These are phyloP conservation scores for Ogataea paradorogensis DNA, from an alignment of 805 yeast species.

Conservation along the genomic window DNA sequence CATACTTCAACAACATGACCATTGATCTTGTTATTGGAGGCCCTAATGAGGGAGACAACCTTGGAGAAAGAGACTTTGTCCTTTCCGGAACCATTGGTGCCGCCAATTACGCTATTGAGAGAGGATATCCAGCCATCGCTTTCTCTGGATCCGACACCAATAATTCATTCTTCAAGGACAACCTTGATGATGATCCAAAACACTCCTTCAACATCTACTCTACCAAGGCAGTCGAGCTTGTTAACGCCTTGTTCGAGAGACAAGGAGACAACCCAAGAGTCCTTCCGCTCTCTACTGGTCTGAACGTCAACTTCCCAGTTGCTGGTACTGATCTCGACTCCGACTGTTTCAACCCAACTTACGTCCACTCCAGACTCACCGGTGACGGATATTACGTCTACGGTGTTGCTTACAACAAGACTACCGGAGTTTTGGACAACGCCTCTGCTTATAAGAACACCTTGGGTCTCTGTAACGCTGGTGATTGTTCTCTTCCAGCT, in stretches of 20 bases:
- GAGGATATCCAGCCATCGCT: constrained; percentile 51
- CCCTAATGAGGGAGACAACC: constrained; percentile 52
- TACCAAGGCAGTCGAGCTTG: constrained; percentile 38
- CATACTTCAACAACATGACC: constrained; percentile 40
- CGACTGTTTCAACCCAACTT: constrained; percentile 42
- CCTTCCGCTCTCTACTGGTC: constrained; percentile 44
- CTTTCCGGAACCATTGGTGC: constrained; percentile 54
- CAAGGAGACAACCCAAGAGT: constrained; percentile 40
- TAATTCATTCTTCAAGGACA: constrained; percentile 50
- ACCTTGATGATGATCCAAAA: constrained; percentile 39
- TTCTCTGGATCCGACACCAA: constrained; percentile 50
- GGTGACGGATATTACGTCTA: constrained; percentile 37
- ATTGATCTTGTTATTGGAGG: constrained; percentile 51
- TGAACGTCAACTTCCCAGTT: constrained; percentile 48
- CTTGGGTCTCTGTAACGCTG: constrained; percentile 33
- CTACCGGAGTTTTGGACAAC: constrained; percentile 32
- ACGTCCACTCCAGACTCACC: constrained; percentile 43
- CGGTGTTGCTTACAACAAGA: constrained; percentile 38
- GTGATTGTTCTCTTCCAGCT: constrained; percentile 45
- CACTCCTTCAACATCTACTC: constrained; percentile 46
- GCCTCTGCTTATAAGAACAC: constrained; percentile 18
- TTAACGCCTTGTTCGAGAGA: constrained; percentile 36
- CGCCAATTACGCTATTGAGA: constrained; percentile 43
- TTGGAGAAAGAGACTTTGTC: constrained; percentile 42
- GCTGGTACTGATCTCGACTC: constrained; percentile 40